Conservation (phyloP, 2,329 filamentous ascomycete species). For the Aschersonia sp. region DNA sequence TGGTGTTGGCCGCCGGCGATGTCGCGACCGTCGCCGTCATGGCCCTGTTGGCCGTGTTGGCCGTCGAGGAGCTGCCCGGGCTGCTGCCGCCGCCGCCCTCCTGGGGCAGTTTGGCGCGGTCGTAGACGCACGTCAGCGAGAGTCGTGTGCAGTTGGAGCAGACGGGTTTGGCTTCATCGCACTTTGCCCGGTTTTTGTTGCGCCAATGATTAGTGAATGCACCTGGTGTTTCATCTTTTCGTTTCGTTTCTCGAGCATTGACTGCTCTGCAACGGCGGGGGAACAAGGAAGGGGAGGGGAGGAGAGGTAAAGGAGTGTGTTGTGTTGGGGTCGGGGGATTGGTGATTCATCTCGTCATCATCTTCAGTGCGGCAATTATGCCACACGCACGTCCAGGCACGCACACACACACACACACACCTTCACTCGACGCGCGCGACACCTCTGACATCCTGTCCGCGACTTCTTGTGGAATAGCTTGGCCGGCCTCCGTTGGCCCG, state of each 20-base stretch:
- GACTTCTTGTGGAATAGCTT: slow-evolving; percentile 13
- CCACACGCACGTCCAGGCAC: too few relatives aligned
- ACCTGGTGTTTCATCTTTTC: too few relatives aligned
- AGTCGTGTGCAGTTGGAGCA: slow-evolving; percentile 9
- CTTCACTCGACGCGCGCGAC: slow-evolving; percentile 10
- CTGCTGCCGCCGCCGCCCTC: too few relatives aligned
- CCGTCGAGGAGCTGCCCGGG: neutral
- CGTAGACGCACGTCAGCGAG: slow-evolving; percentile 7
- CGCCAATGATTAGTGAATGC: too few relatives aligned
- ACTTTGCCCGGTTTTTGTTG: slow-evolving; percentile 3
- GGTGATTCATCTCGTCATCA: too few relatives aligned
- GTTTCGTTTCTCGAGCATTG: too few relatives aligned
- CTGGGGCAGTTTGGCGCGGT: slow-evolving; percentile 2
- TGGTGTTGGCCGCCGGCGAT: neutral
- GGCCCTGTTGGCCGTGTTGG: neutral
- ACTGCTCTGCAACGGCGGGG: too few relatives aligned
- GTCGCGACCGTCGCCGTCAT: neutral
- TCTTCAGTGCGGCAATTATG: too few relatives aligned
- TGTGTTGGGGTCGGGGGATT: too few relatives aligned
- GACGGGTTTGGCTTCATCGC: slow-evolving; percentile 9
- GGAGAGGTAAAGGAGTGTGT: too few relatives aligned
- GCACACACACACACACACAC: neutral
- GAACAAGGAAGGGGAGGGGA: too few relatives aligned
- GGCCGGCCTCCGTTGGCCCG: slow-evolving; percentile 5
- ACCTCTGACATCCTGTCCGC: slow-evolving; percentile 10